Base-by-base conservation (phyloP, 2,329 filamentous ascomycete species). In the Teratosphaeria gauchensis region DNA sequence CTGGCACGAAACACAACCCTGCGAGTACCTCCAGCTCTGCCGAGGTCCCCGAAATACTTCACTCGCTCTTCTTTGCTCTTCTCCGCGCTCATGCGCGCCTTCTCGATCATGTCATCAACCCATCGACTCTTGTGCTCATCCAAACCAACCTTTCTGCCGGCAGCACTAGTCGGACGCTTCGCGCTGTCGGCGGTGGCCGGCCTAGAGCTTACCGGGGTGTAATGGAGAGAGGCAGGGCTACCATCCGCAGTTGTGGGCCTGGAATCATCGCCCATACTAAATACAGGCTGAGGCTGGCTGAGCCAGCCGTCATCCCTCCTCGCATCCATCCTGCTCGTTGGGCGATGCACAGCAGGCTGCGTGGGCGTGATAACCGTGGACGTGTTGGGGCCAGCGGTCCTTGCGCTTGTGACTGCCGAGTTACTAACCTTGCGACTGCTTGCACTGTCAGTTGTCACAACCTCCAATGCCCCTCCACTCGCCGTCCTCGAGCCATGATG, bases 21-120 rank as follows among this genome's bases (percentile, higher is more conserved):
- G 75, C 88, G 88, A 16, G 88, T 91, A 7, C 82, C 83, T 1
- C 88, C 88, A 4, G 86, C 84, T 70, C 82, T 89, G 52, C 87
- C 86, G 64, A 91, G 74, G 63, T 90, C 86, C 21, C 85, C 86
- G 72, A 90, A 88, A 53, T 78, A 65, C 68, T 69, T 69, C 62
- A 67, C 62, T 51, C 63, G 64, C 62, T 62, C 63, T 51, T 71
- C 72, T 24, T 72, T 66, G 51, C 60, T 65, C 62, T 74, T 74
- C 66, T 76, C 75, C 14, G 65, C 66, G 68, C 86, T 89, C 53
- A 85, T 80, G 60, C 87, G 82, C 48, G 91, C 89, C 69, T 89
- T 87, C 68, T 89, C 87, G 75, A 90, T 87, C 76, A 94, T 87
- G 62, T 85, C 89, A 72, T 92, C 87, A 9, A 94, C 87, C 89